phyloP scores from a whole-genome alignment of 2,329 filamentous ascomycete species.

The Cladophialophora exuberans region DNA sequence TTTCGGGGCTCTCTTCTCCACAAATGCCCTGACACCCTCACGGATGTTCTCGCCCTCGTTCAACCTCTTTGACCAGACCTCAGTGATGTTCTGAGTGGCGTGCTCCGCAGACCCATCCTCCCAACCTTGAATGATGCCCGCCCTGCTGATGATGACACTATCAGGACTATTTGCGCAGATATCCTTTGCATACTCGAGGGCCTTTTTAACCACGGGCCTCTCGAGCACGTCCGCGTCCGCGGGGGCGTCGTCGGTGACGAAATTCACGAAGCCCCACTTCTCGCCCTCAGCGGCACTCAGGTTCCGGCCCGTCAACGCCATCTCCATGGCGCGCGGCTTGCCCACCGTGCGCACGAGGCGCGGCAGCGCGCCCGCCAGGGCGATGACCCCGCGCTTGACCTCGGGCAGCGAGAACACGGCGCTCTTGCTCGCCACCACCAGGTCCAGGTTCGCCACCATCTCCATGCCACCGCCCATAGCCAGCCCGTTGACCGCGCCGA shows the following conservation, averaged over 20 bases:
- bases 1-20: conserved; percentile 70
- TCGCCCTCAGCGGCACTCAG: conserved; percentile 63
- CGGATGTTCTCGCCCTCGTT: conserved; percentile 69
- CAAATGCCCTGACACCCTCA: conserved; percentile 75
- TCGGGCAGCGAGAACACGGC: conserved; percentile 72
- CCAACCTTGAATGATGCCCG: conserved; percentile 73
- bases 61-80: conserved; percentile 42
- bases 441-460: conserved; percentile 73
- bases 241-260: conserved; percentile 34
- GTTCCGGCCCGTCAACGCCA: conserved; percentile 67
- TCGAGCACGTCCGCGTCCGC: conserved; percentile 21
- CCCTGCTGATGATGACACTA: conserved; percentile 71
- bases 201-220: conserved; percentile 38
- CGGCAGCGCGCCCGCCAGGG: conserved; percentile 71
- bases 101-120: conserved; percentile 69
- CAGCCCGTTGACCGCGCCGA: conserved; percentile 75
- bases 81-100: conserved; percentile 64
- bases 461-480: conserved; percentile 77
- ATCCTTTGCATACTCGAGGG: conserved; percentile 62
- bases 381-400: conserved; percentile 69
- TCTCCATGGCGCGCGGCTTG: conserved; percentile 69
- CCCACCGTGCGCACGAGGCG: conserved; percentile 69
- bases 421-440: conserved; percentile 62
- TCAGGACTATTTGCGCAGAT: conserved; percentile 73
- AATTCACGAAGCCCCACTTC: conserved; percentile 68